phyloP scores from a whole-genome alignment of 139 green algal genomes.

The Trebouxia sp. region DNA sequence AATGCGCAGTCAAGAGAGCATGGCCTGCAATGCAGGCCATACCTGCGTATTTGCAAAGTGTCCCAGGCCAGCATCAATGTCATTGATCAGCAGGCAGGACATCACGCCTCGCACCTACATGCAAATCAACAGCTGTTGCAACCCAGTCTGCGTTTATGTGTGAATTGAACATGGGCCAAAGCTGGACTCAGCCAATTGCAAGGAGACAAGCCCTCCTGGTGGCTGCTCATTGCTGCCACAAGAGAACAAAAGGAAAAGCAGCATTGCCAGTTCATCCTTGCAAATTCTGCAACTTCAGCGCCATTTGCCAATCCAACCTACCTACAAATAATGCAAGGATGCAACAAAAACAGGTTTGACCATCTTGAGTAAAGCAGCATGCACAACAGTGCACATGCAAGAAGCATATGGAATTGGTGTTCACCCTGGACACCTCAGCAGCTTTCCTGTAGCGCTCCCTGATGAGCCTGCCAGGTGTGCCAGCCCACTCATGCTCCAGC shows the following conservation, averaged over 20 bases:
- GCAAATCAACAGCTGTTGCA: too few species aligned
- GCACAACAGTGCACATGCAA: background rate
- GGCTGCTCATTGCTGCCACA: too few species aligned
- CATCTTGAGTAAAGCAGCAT: background rate
- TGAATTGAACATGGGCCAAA: too few species aligned
- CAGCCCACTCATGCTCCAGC: constrained; percentile 74
- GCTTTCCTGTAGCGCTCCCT: constrained; percentile 79
- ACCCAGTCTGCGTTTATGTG: too few species aligned
- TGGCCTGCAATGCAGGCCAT: too few species aligned
- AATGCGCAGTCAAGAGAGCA: background rate
- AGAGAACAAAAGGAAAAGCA: too few species aligned
- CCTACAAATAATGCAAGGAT: background rate
- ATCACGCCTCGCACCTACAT: constrained; percentile 69
- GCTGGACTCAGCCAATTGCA: too few species aligned
- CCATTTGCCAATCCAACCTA: background rate
- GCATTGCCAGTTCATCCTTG: background rate
- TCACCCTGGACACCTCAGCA: constrained; percentile 1
- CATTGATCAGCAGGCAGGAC: constrained; percentile 89
- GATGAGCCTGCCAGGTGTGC: constrained; percentile 51
- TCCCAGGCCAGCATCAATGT: constrained; percentile 84
- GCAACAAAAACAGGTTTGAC: background rate
- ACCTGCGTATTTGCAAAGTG: constrained; percentile 71
- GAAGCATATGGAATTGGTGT: background rate
- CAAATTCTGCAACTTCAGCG: background rate
- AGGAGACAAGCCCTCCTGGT: too few species aligned